phyloP scores from a whole-genome alignment of 257 asterid species.

The Echites panduratus region DNA sequence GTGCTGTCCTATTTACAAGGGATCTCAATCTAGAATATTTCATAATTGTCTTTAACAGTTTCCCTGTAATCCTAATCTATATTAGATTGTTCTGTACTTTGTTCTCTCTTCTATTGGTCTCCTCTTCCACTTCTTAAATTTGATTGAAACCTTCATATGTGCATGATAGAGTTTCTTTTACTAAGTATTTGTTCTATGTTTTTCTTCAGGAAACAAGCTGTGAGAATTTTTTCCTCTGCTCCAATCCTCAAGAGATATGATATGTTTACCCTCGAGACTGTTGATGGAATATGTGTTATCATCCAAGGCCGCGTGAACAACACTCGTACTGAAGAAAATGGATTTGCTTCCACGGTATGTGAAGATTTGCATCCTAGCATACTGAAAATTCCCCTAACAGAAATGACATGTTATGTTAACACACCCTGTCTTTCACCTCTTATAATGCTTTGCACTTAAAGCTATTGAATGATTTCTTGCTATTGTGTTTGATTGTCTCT shows the following conservation, averaged over 20 bases:
- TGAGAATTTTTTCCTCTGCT: conserved; percentile 64
- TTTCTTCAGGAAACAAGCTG: conserved; percentile 45
- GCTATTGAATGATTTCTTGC: neutral
- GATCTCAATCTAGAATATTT: neutral
- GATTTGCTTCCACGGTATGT: conserved; percentile 68
- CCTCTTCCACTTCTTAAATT: neutral
- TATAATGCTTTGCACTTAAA: neutral
- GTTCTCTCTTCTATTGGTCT: neutral
- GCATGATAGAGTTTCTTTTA: neutral
- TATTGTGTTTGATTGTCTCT: neutral
- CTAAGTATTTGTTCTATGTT: neutral
- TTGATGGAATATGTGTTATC: conserved; percentile 55
- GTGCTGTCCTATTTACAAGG: neutral
- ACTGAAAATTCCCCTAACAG: neutral
- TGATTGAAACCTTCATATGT: neutral
- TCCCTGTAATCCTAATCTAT: neutral
- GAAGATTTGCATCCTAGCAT: neutral
- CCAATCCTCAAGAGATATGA: conserved; percentile 56
- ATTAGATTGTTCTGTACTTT: neutral
- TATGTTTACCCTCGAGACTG: conserved; percentile 52
- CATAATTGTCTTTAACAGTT: neutral
- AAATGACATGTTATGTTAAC: neutral
- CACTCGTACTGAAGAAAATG: conserved; percentile 52
- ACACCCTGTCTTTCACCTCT: neutral
- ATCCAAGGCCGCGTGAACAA: conserved; percentile 54